Conservation (phyloP, 1,284 basidiomycete species). For the Apiotrichum mycotoxinovorans region DNA sequence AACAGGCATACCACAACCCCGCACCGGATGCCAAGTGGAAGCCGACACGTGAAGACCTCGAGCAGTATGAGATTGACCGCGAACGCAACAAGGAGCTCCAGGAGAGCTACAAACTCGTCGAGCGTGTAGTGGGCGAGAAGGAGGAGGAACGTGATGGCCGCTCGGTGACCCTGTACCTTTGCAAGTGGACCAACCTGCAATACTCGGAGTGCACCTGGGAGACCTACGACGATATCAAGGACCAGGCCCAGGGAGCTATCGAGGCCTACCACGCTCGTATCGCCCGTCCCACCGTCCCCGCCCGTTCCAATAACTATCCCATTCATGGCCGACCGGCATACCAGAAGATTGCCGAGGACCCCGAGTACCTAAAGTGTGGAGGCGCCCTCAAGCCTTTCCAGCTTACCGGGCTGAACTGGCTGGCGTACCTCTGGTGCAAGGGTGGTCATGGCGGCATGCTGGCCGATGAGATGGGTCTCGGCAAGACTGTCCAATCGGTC, state of each 20-base stretch:
- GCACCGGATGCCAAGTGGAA: constrained; percentile 55
- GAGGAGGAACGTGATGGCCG: constrained; percentile 59
- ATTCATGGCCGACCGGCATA: constrained; percentile 73
- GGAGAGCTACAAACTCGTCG: constrained; percentile 86
- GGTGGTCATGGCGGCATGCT: constrained; percentile 89
- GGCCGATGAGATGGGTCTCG: constrained; percentile 99
- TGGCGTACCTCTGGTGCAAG: constrained; percentile 91
- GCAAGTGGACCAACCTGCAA: constrained; percentile 92
- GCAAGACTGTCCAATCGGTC: constrained; percentile 96
- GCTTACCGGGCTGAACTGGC: constrained; percentile 95
- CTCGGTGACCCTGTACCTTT: constrained; percentile 76
- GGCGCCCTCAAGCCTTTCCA: constrained; percentile 97
- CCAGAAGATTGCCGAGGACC: constrained; percentile 83
- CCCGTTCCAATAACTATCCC: constrained; percentile 71
- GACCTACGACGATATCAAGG: constrained; percentile 66
- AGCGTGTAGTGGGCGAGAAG: constrained; percentile 83
- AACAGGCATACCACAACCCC: constrained; percentile 63
- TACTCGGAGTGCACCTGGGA: constrained; percentile 99
- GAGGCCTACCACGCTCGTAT: constrained; percentile 75
- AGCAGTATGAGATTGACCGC: constrained; percentile 81
- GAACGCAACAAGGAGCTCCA: constrained; percentile 85
- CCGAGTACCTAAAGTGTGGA: constrained; percentile 79
- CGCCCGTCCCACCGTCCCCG: constrained; percentile 76
- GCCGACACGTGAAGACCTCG: constrained; percentile 80
- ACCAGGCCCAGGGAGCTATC: constrained; percentile 62